Conservation (phyloP, 441 rosid genomes). For the Sinapis alba region DNA sequence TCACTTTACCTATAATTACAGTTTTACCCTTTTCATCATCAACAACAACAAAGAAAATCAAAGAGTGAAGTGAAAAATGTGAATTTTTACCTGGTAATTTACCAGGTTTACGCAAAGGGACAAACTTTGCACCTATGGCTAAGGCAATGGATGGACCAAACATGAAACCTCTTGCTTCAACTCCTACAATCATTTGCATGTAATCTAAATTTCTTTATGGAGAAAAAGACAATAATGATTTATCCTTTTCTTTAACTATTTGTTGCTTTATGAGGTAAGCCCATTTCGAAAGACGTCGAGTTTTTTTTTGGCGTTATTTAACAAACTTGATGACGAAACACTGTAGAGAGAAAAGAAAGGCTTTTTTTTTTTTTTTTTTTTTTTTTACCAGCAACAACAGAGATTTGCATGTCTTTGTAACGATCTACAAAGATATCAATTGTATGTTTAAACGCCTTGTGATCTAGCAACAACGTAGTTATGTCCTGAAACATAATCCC, state of each 20-base stretch:
- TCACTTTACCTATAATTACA: slow-evolving; percentile 61
- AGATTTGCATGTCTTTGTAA: slow-evolving; percentile 81
- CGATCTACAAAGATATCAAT: slow-evolving; percentile 97
- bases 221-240: slow-evolving; percentile 1
- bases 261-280: neutral
- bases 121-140: slow-evolving; percentile 94
- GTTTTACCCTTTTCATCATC: neutral
- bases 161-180: slow-evolving; percentile 96
- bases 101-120: slow-evolving; percentile 87
- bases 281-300: neutral
- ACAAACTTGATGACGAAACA: slow-evolving; percentile 36
- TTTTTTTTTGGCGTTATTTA: neutral
- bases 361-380: too few relatives aligned
- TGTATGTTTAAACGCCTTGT: slow-evolving; percentile 83
- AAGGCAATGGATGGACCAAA: slow-evolving; percentile 92
- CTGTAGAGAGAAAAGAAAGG: neutral
- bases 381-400: slow-evolving; percentile 88
- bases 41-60: neutral
- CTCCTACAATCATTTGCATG: slow-evolving; percentile 49
- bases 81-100: slow-evolving; percentile 67
- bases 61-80: neutral
- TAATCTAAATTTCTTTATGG: neutral
- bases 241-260: neutral
- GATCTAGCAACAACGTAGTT: slow-evolving; percentile 86
- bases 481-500: slow-evolving; percentile 99